These are phyloP conservation scores for Salix viminalis DNA, from an alignment of 345 rosid genomes.

Conservation along the genomic window DNA sequence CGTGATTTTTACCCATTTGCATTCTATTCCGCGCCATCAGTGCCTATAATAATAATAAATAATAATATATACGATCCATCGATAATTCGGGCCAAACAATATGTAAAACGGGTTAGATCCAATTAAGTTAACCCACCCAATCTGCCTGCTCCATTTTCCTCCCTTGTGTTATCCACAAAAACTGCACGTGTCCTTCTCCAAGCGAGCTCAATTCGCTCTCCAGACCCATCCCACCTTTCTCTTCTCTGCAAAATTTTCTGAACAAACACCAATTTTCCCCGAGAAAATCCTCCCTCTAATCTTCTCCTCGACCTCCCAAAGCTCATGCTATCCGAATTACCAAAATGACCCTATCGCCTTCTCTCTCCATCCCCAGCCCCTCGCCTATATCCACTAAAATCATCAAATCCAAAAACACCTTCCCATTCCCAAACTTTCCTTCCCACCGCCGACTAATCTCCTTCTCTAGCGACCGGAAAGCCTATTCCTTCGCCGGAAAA, in stretches of 20 bases:
- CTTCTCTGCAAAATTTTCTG: not conserved
- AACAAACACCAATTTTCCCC: not conserved
- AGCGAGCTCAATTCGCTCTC: not conserved
- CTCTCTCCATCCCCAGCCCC: constrained; percentile 18
- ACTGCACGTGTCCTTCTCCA: constrained; percentile 45
- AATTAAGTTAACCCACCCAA: constrained; percentile 2
- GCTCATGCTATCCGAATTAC: constrained; percentile 28
- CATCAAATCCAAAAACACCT: constrained; percentile 29
- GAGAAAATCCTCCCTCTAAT: not conserved
- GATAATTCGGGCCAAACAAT: no score
- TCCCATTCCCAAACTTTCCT: constrained; percentile 28
- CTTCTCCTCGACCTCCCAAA: not conserved
- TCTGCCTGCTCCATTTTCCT: not conserved
- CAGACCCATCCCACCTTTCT: not conserved
- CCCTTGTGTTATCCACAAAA: constrained; percentile 34
- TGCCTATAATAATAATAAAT: no score
- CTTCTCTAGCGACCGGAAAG: constrained; percentile 25
- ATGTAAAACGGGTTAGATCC: not conserved
- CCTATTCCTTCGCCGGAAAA: constrained; percentile 19
- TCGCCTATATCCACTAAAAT: constrained; percentile 12
- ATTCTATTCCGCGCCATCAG: no score
- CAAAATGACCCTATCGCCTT: constrained; percentile 34
- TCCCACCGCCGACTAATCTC: constrained; percentile 26
- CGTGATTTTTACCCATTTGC: no score
- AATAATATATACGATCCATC: no score